Percentiles rank a stretch among this genome's conserved stretches.
These are phyloP conservation scores for Iberis pinnata DNA, from an alignment of 345 rosid species.

Conservation along the genomic window DNA sequence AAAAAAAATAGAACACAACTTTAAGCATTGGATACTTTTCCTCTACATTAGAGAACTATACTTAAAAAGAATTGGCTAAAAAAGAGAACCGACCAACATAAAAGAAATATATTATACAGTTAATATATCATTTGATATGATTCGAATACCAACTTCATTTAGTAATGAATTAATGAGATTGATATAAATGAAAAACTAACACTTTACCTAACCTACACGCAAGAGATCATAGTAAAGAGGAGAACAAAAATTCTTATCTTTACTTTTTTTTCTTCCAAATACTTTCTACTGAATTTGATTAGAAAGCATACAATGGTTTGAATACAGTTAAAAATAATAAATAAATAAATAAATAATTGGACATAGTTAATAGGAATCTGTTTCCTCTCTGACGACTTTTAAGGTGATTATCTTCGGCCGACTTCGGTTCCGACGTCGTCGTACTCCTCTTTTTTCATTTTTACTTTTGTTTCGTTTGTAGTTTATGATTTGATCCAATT, in stretches of 20 bases:
- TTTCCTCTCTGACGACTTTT: no score
- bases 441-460: no score
- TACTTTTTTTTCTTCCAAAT: neutral
- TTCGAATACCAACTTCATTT: constrained; percentile 8
- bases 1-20: neutral
- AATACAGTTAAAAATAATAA: constrained; percentile 13
- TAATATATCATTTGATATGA: neutral
- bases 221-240: constrained; percentile 21
- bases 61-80: neutral
- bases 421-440: no score
- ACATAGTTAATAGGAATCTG: no score
- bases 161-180: constrained; percentile 6
- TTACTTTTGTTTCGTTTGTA: no score
- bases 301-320: constrained; percentile 22
- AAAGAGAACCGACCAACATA: constrained; percentile 9
- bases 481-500: no score
- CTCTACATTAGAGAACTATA: neutral
- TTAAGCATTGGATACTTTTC: constrained; percentile 5
- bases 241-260: neutral
- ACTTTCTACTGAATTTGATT: constrained; percentile 20
- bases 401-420: no score
- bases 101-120: neutral
- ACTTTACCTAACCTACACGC: constrained; percentile 30
- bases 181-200: constrained; percentile 2
- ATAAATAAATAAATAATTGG: neutral